Base-by-base conservation (phyloP, 225 moss, liverwort and hornwort genomes). In the Polytrichum commune region DNA sequence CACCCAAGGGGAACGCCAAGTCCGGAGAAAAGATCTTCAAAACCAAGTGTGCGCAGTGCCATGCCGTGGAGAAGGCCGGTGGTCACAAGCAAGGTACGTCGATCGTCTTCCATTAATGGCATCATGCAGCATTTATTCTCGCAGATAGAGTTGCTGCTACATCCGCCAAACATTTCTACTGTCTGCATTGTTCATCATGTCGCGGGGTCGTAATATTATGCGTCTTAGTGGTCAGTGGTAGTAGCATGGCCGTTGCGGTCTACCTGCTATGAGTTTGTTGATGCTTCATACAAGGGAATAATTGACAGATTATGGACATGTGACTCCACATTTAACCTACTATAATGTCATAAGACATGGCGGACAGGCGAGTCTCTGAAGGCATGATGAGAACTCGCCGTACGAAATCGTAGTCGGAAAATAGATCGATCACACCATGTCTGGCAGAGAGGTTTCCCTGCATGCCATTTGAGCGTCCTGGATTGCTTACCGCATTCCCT, bases 81-180 rank as follows among this genome's bases (percentile, higher is more conserved):
- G 86, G 86, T 29, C 86, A 87, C 74, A 87, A 87, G 81, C 86
- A 87, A 81, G 86, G 84, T 84, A 10, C 32, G 60, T 76, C 23
- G 20, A 27, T 18, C 19, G 5, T 8, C 38, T 23, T 46, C 46
- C 46, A 46, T 46, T 46, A 16, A 46, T 46, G 16, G 46, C 46
- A 46, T 46, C 46, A 46, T 13, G 46, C 35, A 8, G 8, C 32
- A 32, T 46, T 46, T 46, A 46, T 46, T 46, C 16, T 1, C 16
- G 46, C 46, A 46, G 13, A 46, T 16, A 9, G 35, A 35, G 16
- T 46, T 46, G 13, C 16, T 46, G 46, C 46, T 46, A 4, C 46
- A 46, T 46, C 4, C 46, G 10, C 46, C 46, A 46, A 46, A 46
- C 3, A 4, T n/a, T 6, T 60, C 23, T 60, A 7, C 60, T 60